Evolutionary conservation across 1,284 basidiomycete species (phyloP).

Genomic region (Porodaedalea pini): DNA sequence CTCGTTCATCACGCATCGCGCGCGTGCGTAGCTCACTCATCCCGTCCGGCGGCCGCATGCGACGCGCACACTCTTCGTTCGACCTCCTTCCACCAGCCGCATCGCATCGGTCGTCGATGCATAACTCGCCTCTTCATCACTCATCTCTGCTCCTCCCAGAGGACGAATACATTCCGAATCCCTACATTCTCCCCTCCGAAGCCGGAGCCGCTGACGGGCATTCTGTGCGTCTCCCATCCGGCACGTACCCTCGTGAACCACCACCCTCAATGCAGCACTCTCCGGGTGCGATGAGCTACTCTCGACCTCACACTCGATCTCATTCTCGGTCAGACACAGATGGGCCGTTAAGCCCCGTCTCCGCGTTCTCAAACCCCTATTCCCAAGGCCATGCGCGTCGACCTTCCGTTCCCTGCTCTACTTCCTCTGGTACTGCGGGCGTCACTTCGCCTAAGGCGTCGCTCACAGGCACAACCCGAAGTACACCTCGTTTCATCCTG

Average conservation of each 20-base stretch:
- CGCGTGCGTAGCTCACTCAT: slow-evolving; percentile 14
- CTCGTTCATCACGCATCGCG: slow-evolving; percentile 13
- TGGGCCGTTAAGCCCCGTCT: slow-evolving; percentile 2
- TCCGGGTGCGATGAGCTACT: background rate
- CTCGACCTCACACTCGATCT: background rate
- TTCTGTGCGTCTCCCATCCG: slow-evolving; percentile 4
- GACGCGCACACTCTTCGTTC: slow-evolving; percentile 14
- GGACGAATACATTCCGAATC: slow-evolving; percentile 27
- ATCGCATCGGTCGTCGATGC: background rate
- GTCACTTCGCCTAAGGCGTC: slow-evolving; percentile 32
- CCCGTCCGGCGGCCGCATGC: background rate
- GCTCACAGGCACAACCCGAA: slow-evolving; percentile 41
- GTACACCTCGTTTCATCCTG: slow-evolving; percentile 55
- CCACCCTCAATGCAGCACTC: background rate
- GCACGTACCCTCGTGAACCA: background rate
- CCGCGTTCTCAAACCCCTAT: slow-evolving; percentile 1
- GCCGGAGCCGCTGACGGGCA: slow-evolving; percentile 14
- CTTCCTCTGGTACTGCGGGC: background rate
- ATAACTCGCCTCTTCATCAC: background rate
- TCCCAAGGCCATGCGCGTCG: slow-evolving; percentile 4
- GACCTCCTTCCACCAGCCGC: slow-evolving; percentile 15
- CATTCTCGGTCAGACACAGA: slow-evolving; percentile 7
- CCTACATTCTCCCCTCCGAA: slow-evolving; percentile 27
- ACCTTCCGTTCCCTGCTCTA: slow-evolving; percentile 8
- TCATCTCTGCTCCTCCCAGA: background rate